phyloP scores from a whole-genome alignment of 2,329 filamentous ascomycete genomes.

The Rutstroemia sydowiana region DNA sequence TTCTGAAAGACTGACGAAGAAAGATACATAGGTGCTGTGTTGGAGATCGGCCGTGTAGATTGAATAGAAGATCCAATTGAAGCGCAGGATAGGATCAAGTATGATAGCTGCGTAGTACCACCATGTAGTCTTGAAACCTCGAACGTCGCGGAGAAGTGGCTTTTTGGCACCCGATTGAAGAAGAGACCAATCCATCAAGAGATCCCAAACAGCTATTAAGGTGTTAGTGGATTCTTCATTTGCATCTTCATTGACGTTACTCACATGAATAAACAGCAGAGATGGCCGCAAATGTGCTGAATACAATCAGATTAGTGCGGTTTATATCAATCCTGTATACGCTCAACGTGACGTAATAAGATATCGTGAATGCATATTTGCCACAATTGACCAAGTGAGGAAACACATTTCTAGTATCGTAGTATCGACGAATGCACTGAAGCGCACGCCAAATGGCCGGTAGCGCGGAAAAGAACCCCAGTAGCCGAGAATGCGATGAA shows the following conservation, averaged over 20 bases:
- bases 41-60: conserved; percentile 74
- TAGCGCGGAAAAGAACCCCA: conserved; percentile 79
- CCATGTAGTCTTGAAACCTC: conserved; percentile 73
- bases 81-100: conserved; percentile 76
- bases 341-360: conserved; percentile 71
- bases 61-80: conserved; percentile 85
- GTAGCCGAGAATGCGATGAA: conserved; percentile 70
- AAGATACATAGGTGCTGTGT: conserved; percentile 76
- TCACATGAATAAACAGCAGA: conserved; percentile 77
- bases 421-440: conserved; percentile 85
- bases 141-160: conserved; percentile 64
- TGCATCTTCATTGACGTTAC: conserved; percentile 24
- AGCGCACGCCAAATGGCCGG: conserved; percentile 86
- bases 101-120: conserved; percentile 82
- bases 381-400: conserved; percentile 88
- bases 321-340: conserved; percentile 70
- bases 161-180: conserved; percentile 66
- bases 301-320: conserved; percentile 54
- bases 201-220: conserved; percentile 69
- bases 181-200: conserved; percentile 95
- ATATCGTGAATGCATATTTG: conserved; percentile 82
- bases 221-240: background rate
- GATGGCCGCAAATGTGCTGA: conserved; percentile 71
- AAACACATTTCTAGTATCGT: conserved; percentile 78
- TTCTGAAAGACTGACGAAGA: conserved; percentile 71